phyloP scores from a whole-genome alignment of 441 rosid genomes.

The Metrosideros polymorpha region DNA sequence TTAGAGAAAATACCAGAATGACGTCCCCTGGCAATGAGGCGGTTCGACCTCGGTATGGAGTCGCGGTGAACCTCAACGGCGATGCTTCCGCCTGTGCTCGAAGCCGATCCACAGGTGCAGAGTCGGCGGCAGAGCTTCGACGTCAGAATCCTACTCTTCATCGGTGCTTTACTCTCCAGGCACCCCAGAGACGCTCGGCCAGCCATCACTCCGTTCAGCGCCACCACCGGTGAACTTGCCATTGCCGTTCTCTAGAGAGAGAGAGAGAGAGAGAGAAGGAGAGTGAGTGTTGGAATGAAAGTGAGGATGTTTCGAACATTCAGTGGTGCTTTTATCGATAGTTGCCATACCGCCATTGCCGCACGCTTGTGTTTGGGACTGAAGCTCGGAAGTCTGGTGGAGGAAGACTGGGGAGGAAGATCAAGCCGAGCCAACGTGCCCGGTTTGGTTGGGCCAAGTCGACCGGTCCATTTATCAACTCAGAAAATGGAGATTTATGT shows the following conservation, averaged over 20 bases:
- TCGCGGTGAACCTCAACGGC: not conserved
- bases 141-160: not conserved
- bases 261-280: not conserved
- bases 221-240: not conserved
- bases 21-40: slow-evolving; percentile 5
- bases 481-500: not conserved
- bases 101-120: slow-evolving; percentile 7
- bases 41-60: not conserved
- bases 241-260: not conserved
- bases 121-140: slow-evolving; percentile 12
- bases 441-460: not conserved
- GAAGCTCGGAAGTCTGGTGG: not conserved
- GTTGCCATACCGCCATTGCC: not conserved
- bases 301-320: not conserved
- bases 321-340: not conserved
- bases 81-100: slow-evolving; percentile 11
- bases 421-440: not conserved
- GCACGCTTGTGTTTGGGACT: not conserved
- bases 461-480: not conserved
- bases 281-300: not conserved
- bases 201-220: not conserved
- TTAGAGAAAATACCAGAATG: slow-evolving; percentile 7
- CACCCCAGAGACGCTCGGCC: not conserved
- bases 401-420: not conserved
- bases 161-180: slow-evolving; percentile 2